Base-by-base conservation (phyloP, 2,329 filamentous ascomycete species). In the Fusarium mangiferae region DNA sequence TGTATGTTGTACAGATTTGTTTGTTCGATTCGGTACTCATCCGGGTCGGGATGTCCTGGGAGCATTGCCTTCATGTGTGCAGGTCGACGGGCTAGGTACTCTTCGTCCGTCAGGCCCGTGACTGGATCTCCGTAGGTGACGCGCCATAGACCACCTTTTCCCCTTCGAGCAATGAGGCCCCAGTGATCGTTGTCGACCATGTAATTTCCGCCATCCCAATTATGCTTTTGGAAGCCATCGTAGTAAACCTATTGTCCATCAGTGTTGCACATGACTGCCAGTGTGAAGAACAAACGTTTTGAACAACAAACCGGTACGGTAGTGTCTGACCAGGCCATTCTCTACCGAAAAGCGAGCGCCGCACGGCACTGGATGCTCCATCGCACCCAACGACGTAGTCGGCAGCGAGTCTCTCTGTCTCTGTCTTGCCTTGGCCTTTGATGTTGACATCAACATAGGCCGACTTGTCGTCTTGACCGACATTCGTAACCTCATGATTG, bases 361-460 rank as follows among this genome's bases (percentile, higher is more conserved):
- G 41, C 4, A 63, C 58, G 3, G 28, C 15, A 6, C 62, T 66
- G 2, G 62, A 66, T 3, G 62, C 62, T 9, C 62, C 62, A 7
- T 66, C 62, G 8, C 62, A 63, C 9, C 62, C 58, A 18, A 66
- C n/a, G 17, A 66, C 11, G 24, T 66, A 66, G 30, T 63, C 62
- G 18, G 62, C 58, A 20, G 26, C 36, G 2, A 66, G 17, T 10
- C 24, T 22, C 2, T 4, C 8, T 8, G 41, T 54, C 13, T 26
- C 28, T 1, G 5, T 28, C 2, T 5, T 4, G 7, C 7, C 20
- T 6, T 41, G 24, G 4, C 22, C 22, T 12, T 66, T 63, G 2
- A 63, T 22, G 11, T 54, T 18, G 7, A 66, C 28, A 1, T 46
- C 62, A 46, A 63, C 62, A 42, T 61, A 46, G 6, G 46, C 46